Conservation (phyloP, 768 basidiomycete species). For the Rhizopogon sp. region DNA sequence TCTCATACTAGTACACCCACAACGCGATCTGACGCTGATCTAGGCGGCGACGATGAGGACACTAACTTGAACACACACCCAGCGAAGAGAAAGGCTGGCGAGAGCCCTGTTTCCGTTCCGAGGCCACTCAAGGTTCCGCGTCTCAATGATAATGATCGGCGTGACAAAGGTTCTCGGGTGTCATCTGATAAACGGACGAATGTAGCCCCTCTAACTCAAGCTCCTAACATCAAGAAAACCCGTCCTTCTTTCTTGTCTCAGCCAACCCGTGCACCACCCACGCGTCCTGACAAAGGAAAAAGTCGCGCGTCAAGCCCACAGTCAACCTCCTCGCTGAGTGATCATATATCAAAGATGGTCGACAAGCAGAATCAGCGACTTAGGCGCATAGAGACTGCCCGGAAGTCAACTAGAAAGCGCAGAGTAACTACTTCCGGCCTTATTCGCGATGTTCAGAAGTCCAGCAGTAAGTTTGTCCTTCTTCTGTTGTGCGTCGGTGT, state of each 20-base stretch:
- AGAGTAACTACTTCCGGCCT: slow-evolving; percentile 10
- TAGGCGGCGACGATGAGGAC: slow-evolving; percentile 16
- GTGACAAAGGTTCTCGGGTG: neutral
- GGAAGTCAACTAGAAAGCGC: slow-evolving; percentile 4
- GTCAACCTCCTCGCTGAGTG: neutral
- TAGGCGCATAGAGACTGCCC: slow-evolving; percentile 2
- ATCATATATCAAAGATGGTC: neutral
- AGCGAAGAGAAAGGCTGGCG: slow-evolving; percentile 23
- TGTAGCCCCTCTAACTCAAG: slow-evolving; percentile 8
- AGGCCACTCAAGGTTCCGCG: slow-evolving; percentile 17
- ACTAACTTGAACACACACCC: slow-evolving; percentile 11
- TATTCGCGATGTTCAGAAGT: slow-evolving; percentile 13
- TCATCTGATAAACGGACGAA: neutral
- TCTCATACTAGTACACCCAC: slow-evolving; percentile 8
- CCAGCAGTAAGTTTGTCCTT: slow-evolving; percentile 1
- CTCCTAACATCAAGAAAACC: neutral
- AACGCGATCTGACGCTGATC: slow-evolving; percentile 11
- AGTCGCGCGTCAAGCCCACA: neutral
- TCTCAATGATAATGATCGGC: slow-evolving; percentile 5
- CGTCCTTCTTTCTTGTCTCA: neutral
- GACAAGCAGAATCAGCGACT: slow-evolving; percentile 9
- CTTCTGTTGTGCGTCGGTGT: slow-evolving; percentile 1
- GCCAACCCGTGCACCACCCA: neutral
- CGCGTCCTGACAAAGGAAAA: neutral
- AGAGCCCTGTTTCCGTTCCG: neutral